Conservation (phyloP, 352 stramenopile species). For the Globisporangium spinosum region DNA sequence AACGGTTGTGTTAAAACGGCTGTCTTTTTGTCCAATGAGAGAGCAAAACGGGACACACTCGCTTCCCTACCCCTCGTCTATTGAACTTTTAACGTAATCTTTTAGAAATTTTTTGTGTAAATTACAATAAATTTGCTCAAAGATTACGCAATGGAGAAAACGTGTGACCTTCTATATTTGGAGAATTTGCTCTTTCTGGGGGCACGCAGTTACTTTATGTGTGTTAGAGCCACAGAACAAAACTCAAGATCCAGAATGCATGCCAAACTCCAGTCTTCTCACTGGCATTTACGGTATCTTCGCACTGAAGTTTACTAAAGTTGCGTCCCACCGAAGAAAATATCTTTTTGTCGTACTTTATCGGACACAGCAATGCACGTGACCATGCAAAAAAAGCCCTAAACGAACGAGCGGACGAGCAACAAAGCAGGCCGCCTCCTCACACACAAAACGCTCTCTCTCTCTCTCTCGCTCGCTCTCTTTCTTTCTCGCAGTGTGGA, state of each 20-base stretch:
- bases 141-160: too few relatives aligned
- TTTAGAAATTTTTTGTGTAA: not conserved
- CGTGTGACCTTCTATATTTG: too few relatives aligned
- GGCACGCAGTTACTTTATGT: too few relatives aligned
- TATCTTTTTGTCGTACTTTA: not conserved
- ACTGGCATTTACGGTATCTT: too few relatives aligned
- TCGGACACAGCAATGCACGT: not conserved
- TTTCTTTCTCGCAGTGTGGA: conserved; percentile 3
- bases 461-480: too few relatives aligned
- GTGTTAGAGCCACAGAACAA: not conserved
- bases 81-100: not conserved
- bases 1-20: too few relatives aligned
- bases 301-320: too few relatives aligned
- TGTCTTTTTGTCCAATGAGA: not conserved
- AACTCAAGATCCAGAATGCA: not conserved
- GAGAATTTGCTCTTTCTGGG: too few relatives aligned
- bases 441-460: too few relatives aligned
- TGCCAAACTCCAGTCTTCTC: not conserved
- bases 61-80: not conserved
- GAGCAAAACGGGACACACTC: not conserved
- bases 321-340: not conserved
- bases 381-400: not conserved
- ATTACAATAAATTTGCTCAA: not conserved
- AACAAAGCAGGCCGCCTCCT: not conserved
- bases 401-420: conserved; percentile 6